These are phyloP conservation scores for Ganoderma boninense DNA, from an alignment of 1,284 basidiomycete species.

Conservation along the genomic window DNA sequence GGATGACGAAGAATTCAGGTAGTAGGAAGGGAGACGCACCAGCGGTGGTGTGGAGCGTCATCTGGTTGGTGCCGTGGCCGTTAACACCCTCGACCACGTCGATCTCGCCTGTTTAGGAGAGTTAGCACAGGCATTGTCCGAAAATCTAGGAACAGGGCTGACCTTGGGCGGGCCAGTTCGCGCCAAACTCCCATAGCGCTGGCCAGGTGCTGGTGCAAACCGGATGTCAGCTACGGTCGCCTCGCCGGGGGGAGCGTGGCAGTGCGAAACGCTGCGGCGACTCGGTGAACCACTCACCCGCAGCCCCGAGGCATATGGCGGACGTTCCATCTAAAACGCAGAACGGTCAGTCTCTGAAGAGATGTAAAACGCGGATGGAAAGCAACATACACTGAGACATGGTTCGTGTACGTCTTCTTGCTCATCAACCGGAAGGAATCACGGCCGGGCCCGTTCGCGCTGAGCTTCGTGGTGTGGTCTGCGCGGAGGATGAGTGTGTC, in stretches of 20 bases:
- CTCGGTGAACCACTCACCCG: constrained; percentile 52
- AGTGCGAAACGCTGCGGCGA: not conserved
- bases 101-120: constrained; percentile 52
- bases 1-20: not conserved
- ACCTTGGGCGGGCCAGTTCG: constrained; percentile 39
- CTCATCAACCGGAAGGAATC: constrained; percentile 66
- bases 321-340: constrained; percentile 57
- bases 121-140: no score
- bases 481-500: constrained; percentile 52
- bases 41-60: constrained; percentile 68
- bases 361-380: not conserved
- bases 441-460: constrained; percentile 57
- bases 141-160: no score
- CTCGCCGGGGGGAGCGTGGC: not conserved
- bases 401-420: constrained; percentile 58
- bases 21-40: constrained; percentile 37
- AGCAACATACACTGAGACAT: constrained; percentile 61
- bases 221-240: not conserved
- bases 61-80: constrained; percentile 59
- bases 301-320: constrained; percentile 70
- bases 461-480: constrained; percentile 56
- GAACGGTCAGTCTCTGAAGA: no score
- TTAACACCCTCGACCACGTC: constrained; percentile 80
- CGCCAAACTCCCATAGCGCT: not conserved
- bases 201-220: not conserved